Evolutionary conservation across 257 asterid genomes (phyloP).

Genomic region (Penstemon newberryi): DNA sequence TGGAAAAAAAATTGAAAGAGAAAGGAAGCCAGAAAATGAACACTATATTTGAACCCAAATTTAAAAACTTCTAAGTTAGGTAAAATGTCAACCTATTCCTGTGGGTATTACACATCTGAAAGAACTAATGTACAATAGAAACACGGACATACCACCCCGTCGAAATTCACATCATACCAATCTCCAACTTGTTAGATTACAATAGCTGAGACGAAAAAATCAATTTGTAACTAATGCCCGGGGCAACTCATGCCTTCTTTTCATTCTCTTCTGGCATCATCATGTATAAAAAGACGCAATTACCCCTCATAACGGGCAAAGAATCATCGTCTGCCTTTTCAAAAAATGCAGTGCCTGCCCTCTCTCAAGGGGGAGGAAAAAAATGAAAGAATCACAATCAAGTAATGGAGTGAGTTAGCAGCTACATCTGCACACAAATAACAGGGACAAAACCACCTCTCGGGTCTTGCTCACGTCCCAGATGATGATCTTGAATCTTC

Average conservation of each 20-base stretch:
- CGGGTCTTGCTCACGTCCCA: constrained; percentile 8
- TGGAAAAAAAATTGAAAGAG: neutral
- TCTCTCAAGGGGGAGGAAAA: constrained; percentile 11
- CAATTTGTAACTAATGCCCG: neutral
- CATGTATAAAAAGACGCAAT: constrained; percentile 19
- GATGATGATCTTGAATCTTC: constrained; percentile 25
- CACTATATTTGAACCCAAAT: constrained; percentile 6
- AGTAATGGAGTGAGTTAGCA: constrained; percentile 19
- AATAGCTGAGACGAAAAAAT: constrained; percentile 12
- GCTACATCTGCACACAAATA: constrained; percentile 7
- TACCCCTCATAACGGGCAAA: constrained; percentile 10
- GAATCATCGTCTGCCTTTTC: constrained; percentile 11
- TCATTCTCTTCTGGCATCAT: neutral
- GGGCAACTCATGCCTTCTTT: constrained; percentile 2
- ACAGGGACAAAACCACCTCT: constrained; percentile 15
- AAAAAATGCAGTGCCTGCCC: neutral
- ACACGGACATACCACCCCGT: constrained; percentile 12
- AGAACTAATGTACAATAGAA: constrained; percentile 20
- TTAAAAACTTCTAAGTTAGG: constrained; percentile 23
- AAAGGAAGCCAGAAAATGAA: neutral
- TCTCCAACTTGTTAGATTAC: constrained; percentile 10
- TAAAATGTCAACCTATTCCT: constrained; percentile 36
- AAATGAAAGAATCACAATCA: constrained; percentile 28
- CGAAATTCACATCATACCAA: neutral
- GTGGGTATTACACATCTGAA: constrained; percentile 14